Evolutionary conservation across 2,329 filamentous ascomycete genomes (phyloP), one percentile per base, ranked within the genome.

Genomic region (Curvularia lunata): DNA sequence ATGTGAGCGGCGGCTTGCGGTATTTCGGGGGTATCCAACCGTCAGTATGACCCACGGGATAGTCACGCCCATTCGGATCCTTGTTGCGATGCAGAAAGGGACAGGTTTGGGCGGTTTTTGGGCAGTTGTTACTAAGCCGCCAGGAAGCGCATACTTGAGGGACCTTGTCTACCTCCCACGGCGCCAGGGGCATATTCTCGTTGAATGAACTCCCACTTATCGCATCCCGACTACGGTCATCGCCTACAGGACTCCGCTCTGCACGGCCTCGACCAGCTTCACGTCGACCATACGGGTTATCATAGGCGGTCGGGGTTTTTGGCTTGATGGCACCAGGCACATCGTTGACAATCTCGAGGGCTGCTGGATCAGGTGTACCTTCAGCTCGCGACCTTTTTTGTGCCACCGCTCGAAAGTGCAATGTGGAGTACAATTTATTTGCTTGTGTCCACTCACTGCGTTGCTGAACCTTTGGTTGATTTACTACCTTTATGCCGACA

Each of bases 141-240:
- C 69, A 76, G 1, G 69, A 52, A 43, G 59, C 65, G 37, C 75
- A 77, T 5, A 68, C 67, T 37, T 68, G n/a, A 10, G 67, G 73
- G 13, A 71, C 48, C 62, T 77, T 77, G 7, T 60, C 45, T 4
- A 28, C 7, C 47, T 73, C 71, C 62, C 66, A 72, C 8, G 62
- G 46, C 32, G 54, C 58, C 8, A 70, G 52, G 16, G 65, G 53
- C 8, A 8, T 57, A 10, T 64, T 43, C 21, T 43, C 41, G 23
- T 43, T n/a, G 5, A 25, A 2, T 18, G 10, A 42, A 25, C 12
- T 16, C 23, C 16, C 23, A 9, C 23, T n/a, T n/a, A 16, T 18
- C 5, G 23, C n/a, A 16, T 23, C 23, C 12, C 41, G 6, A 7
- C 7, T 16, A 10, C 3, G 13, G n/a, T 27, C 16, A 7, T 43